phyloP scores from a whole-genome alignment of 352 stramenopile species.

The Lagenidium giganteum region DNA sequence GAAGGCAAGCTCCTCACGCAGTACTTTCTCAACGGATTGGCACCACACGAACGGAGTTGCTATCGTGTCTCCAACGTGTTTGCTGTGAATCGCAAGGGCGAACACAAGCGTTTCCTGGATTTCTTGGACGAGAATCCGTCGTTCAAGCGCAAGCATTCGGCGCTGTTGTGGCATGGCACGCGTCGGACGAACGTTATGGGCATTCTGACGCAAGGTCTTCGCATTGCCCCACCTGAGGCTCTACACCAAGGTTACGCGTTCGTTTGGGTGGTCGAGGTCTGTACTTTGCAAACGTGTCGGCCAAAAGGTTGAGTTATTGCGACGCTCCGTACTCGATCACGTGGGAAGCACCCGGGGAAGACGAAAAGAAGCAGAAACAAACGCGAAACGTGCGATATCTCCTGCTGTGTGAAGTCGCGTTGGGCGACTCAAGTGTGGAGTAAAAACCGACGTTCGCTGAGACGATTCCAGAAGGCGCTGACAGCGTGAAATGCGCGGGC shows the following conservation, averaged over 20 bases:
- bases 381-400: slow-evolving; percentile 60
- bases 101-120: slow-evolving; percentile 43
- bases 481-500: too few relatives aligned
- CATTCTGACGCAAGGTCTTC: slow-evolving; percentile 78
- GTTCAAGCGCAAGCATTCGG: slow-evolving; percentile 31
- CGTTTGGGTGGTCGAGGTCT: slow-evolving; percentile 79
- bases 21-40: slow-evolving; percentile 63
- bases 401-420: slow-evolving; percentile 69
- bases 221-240: slow-evolving; percentile 86
- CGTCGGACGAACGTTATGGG: slow-evolving; percentile 79
- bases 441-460: too few relatives aligned
- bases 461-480: too few relatives aligned
- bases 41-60: slow-evolving; percentile 7
- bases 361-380: slow-evolving; percentile 32
- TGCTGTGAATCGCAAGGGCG: slow-evolving; percentile 49
- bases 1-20: slow-evolving; percentile 45
- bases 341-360: slow-evolving; percentile 15
- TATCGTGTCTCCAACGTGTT: slow-evolving; percentile 72
- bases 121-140: slow-evolving; percentile 29
- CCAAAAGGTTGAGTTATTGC: slow-evolving; percentile 80
- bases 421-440: slow-evolving; percentile 47
- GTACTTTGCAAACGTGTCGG: slow-evolving; percentile 78
- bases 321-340: slow-evolving; percentile 45
- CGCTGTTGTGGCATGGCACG: slow-evolving; percentile 84
- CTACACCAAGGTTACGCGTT: slow-evolving; percentile 77